phyloP scores from a whole-genome alignment of 2,329 filamentous ascomycete genomes.

The Alternaria consortialis region DNA sequence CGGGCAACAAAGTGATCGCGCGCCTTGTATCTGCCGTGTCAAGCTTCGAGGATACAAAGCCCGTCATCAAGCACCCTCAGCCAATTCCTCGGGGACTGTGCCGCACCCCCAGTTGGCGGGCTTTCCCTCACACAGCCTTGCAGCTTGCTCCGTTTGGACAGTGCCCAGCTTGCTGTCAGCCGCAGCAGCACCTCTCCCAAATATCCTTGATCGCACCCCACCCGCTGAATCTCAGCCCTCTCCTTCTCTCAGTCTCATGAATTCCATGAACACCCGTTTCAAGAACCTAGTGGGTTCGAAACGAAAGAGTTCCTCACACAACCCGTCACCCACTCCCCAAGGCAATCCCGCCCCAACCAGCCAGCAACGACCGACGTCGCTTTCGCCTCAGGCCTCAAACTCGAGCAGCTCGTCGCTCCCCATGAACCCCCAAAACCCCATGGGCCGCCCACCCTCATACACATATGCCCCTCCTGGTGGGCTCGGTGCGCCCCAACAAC shows the following conservation, averaged over 20 bases:
- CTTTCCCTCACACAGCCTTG: constrained; percentile 29
- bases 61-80: constrained; percentile 3
- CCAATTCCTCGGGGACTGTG: constrained; percentile 18
- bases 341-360: constrained; percentile 50
- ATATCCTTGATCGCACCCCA: constrained; percentile 39
- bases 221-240: constrained; percentile 29
- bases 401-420: constrained; percentile 53
- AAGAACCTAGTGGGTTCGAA: constrained; percentile 84
- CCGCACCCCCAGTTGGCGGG: constrained; percentile 23
- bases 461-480: constrained; percentile 60
- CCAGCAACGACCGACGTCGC: constrained; percentile 50
- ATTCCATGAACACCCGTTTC: constrained; percentile 81
- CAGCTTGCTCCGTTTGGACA: constrained; percentile 19
- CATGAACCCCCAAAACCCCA: constrained; percentile 64
- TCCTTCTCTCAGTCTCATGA: constrained; percentile 63
- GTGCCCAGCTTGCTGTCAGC: constrained; percentile 43
- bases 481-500: constrained; percentile 47
- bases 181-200: constrained; percentile 34
- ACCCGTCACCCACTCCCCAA: constrained; percentile 48
- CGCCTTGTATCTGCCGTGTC: constrained; percentile 8
- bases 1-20: neutral
- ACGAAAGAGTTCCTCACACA: constrained; percentile 71
- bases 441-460: constrained; percentile 71
- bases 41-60: constrained; percentile 2
- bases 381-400: constrained; percentile 52